These are phyloP conservation scores for Larix sibirica DNA, from an alignment of 83 land plant genomes.

Conservation along the genomic window DNA sequence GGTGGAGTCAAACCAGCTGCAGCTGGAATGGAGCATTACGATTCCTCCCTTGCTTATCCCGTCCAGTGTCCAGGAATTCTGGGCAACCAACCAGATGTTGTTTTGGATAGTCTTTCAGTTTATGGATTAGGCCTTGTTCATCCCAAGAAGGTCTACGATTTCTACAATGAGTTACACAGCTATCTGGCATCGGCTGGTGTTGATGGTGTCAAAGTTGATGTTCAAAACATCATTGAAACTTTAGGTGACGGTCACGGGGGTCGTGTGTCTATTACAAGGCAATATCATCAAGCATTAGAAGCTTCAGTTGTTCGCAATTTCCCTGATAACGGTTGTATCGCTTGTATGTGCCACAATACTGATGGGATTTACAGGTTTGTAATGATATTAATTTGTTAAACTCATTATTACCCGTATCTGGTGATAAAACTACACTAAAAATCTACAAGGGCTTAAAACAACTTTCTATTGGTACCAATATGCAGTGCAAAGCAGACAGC, in stretches of 20 bases:
- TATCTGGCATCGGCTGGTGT: constrained; percentile 87
- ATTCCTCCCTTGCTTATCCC: constrained; percentile 69
- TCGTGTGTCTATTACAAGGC: constrained; percentile 71
- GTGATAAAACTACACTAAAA: too few species aligned
- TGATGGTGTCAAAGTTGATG: constrained; percentile 96
- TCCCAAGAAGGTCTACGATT: constrained; percentile 68
- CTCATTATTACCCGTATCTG: background rate
- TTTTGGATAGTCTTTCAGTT: constrained; percentile 80
- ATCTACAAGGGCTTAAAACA: too few species aligned
- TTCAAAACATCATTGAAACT: constrained; percentile 90
- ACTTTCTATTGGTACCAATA: background rate
- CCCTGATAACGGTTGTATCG: constrained; percentile 90
- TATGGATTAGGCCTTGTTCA: constrained; percentile 84
- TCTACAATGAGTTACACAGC: constrained; percentile 89
- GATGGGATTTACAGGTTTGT: constrained; percentile 64
- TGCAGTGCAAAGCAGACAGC: constrained; percentile 88
- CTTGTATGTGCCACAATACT: constrained; percentile 95
- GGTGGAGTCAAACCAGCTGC: constrained; percentile 90
- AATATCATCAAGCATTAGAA: constrained; percentile 68
- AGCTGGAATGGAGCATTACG: constrained; percentile 74
- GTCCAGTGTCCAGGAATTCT: constrained; percentile 81
- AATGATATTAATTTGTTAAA: background rate
- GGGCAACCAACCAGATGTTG: constrained; percentile 86
- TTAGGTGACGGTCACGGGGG: constrained; percentile 92
- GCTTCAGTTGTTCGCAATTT: constrained; percentile 78